These are phyloP conservation scores for Lasiosphaeris hirsuta DNA, from an alignment of 495 filamentous ascomycete species.

Conservation along the genomic window DNA sequence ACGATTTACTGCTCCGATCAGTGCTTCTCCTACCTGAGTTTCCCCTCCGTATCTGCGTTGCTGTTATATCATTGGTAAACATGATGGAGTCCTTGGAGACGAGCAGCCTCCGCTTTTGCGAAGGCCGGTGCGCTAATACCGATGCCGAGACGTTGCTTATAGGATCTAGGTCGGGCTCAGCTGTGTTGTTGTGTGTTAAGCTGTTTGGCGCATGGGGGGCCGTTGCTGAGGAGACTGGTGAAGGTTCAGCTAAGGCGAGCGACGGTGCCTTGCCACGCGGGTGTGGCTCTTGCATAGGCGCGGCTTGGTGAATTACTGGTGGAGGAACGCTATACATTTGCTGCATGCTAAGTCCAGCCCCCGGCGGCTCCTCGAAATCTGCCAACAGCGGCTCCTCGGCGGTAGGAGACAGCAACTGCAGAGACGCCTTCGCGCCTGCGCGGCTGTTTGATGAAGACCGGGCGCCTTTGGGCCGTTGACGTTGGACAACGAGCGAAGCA, in stretches of 20 bases:
- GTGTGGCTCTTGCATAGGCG: constrained; percentile 2
- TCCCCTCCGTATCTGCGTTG: not conserved
- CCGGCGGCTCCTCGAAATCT: not conserved
- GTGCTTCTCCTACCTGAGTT: not conserved
- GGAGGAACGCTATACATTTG: not conserved
- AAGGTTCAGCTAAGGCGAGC: not conserved
- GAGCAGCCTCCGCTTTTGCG: constrained; percentile 5
- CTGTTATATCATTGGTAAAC: not conserved
- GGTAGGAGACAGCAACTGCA: constrained; percentile 32
- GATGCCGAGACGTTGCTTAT: not conserved
- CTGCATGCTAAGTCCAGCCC: not conserved
- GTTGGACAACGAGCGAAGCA: constrained; percentile 17
- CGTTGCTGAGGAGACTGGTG: no score
- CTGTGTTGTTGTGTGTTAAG: not conserved
- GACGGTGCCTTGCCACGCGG: not conserved
- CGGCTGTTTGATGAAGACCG: constrained; percentile 16
- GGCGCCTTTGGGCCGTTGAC: constrained; percentile 23
- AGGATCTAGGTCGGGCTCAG: not conserved
- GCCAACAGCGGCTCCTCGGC: constrained; percentile 25
- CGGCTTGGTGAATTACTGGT: not conserved
- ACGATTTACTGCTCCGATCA: not conserved
- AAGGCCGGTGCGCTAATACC: not conserved
- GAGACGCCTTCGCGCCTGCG: constrained; percentile 5
- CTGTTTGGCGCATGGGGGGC: no score
- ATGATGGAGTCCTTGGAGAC: constrained; percentile 14